These are phyloP conservation scores for Fusarium hainanense DNA, from an alignment of 2,329 filamentous ascomycete species.

Conservation along the genomic window DNA sequence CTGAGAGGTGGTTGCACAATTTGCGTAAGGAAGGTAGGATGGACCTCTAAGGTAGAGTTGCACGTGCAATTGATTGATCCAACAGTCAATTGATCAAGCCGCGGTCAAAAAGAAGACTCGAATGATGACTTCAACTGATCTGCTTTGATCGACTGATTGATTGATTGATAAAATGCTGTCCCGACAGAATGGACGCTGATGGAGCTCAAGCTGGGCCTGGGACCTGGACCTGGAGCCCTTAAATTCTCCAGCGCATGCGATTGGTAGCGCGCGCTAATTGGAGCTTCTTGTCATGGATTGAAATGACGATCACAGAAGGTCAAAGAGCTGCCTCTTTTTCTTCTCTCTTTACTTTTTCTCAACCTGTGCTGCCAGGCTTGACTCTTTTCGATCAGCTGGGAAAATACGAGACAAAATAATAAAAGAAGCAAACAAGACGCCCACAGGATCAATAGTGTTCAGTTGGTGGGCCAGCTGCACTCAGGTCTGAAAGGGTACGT, in stretches of 20 bases:
- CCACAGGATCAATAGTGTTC: neutral
- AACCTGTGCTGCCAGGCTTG: slow-evolving; percentile 4
- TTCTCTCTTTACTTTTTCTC: slow-evolving; percentile 13
- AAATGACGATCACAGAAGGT: slow-evolving; percentile 26
- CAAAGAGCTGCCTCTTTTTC: slow-evolving; percentile 7
- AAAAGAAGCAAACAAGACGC: slow-evolving; percentile 16
- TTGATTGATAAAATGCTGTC: slow-evolving; percentile 10
- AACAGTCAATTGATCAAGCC: slow-evolving; percentile 10
- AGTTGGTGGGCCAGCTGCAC: neutral
- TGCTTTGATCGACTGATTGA: neutral
- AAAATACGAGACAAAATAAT: slow-evolving; percentile 9
- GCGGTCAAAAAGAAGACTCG: slow-evolving; percentile 10
- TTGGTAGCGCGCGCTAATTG: slow-evolving; percentile 38
- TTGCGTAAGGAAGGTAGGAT: slow-evolving; percentile 3
- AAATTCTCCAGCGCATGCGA: slow-evolving; percentile 6
- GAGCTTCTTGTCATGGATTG: slow-evolving; percentile 22
- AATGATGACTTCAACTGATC: neutral
- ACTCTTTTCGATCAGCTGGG: neutral
- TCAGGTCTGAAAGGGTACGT: neutral
- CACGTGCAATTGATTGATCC: slow-evolving; percentile 29
- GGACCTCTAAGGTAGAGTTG: slow-evolving; percentile 16
- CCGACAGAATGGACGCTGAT: slow-evolving; percentile 38
- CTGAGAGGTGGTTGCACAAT: slow-evolving; percentile 34
- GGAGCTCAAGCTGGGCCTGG: slow-evolving; percentile 1
- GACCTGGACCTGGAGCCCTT: slow-evolving; percentile 6